phyloP scores from a whole-genome alignment of 306 rosid species.

The Prunus armeniaca region DNA sequence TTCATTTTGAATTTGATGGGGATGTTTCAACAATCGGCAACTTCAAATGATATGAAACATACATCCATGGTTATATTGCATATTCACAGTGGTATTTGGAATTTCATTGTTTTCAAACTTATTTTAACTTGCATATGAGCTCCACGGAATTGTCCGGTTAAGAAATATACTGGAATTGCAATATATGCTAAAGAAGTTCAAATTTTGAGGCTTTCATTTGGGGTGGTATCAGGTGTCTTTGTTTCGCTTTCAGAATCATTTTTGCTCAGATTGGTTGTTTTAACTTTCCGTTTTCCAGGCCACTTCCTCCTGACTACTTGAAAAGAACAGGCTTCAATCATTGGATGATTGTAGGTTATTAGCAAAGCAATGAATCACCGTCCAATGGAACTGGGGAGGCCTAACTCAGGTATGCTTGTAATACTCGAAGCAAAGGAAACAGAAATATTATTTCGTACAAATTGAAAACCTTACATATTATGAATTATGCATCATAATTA shows the following conservation, averaged over 20 bases:
- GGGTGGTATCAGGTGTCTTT: neutral
- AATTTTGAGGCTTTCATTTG: neutral
- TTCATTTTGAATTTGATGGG: neutral
- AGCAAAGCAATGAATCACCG: slow-evolving; percentile 39
- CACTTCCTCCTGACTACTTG: slow-evolving; percentile 21
- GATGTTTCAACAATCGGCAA: neutral
- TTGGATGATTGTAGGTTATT: slow-evolving; percentile 36
- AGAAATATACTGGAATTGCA: neutral
- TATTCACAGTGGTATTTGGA: neutral
- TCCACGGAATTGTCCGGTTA: neutral
- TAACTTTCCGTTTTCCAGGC: slow-evolving; percentile 11
- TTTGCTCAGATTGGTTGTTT: slow-evolving; percentile 15
- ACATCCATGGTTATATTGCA: neutral
- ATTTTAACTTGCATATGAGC: neutral
- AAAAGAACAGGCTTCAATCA: slow-evolving; percentile 12
- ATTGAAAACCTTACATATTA: neutral
- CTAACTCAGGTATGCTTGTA: slow-evolving; percentile 60
- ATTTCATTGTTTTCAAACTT: neutral
- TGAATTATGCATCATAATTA: neutral
- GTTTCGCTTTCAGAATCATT: slow-evolving; percentile 5
- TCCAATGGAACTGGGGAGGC: slow-evolving; percentile 52
- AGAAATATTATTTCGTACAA: neutral
- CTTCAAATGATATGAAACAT: neutral
- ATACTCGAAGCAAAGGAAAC: neutral
- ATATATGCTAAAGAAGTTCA: neutral